Evolutionary conservation across 345 rosid species (phyloP).

Genomic region (Jatropha curcas): DNA sequence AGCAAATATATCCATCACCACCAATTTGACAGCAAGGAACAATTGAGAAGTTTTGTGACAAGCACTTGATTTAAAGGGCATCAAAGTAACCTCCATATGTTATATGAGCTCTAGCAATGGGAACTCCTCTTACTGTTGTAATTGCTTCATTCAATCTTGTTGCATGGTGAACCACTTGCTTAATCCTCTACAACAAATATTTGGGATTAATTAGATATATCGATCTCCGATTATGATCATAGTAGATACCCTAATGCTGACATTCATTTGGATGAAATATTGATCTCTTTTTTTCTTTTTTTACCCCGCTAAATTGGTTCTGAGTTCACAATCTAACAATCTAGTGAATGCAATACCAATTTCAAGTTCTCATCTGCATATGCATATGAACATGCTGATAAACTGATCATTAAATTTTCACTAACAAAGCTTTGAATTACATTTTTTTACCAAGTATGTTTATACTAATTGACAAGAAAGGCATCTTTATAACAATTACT

Average conservation of each 20-base stretch:
- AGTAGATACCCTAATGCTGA: too few species aligned
- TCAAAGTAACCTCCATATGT: slow-evolving; percentile 75
- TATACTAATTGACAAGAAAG: not conserved
- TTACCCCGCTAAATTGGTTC: too few species aligned
- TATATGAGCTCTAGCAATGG: slow-evolving; percentile 68
- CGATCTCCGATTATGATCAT: not conserved
- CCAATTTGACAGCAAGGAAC: slow-evolving; percentile 1
- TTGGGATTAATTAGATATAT: not conserved
- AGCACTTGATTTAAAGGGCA: slow-evolving; percentile 36
- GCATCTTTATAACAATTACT: not conserved
- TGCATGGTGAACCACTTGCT: slow-evolving; percentile 66
- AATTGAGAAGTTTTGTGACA: not conserved
- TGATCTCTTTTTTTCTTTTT: too few species aligned
- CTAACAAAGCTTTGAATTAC: too few species aligned
- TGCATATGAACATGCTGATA: too few species aligned
- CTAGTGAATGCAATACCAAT: too few species aligned
- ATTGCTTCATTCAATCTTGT: slow-evolving; percentile 66
- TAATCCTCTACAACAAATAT: slow-evolving; percentile 54
- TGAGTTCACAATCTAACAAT: too few species aligned
- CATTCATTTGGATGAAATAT: too few species aligned
- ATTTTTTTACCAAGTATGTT: too few species aligned
- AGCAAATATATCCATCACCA: slow-evolving; percentile 6
- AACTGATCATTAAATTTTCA: too few species aligned
- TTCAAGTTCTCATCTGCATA: too few species aligned
- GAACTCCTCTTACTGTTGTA: slow-evolving; percentile 66